These are phyloP conservation scores for Xylaria sp. DNA, from an alignment of 2,329 filamentous ascomycete species.

Conservation along the genomic window DNA sequence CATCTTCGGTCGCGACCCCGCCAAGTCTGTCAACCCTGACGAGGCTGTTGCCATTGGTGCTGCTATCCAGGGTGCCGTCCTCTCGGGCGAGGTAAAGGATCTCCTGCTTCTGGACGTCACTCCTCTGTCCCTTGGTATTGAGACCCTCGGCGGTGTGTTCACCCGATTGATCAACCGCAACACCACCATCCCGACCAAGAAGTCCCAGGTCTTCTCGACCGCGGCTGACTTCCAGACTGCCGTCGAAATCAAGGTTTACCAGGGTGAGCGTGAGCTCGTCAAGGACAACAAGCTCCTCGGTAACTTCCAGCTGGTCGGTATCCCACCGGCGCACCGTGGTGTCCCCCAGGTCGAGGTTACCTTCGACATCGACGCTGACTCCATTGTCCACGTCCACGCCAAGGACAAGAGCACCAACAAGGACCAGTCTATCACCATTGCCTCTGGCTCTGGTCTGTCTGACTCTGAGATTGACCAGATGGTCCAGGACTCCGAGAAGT, in stretches of 20 bases:
- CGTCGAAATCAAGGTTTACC: conserved; percentile 99
- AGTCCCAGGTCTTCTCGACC: conserved; percentile 97
- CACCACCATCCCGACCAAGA: conserved; percentile 99
- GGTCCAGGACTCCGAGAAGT: conserved; percentile 98
- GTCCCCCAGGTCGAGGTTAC: conserved; percentile 97
- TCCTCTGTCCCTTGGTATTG: conserved; percentile 94
- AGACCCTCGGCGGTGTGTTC: conserved; percentile 97
- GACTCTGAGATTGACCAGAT: conserved; percentile 94
- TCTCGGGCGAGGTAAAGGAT: conserved; percentile 95
- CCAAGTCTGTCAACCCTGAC: conserved; percentile 98
- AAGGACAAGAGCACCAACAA: conserved; percentile 99
- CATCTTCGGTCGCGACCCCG: conserved; percentile 94
- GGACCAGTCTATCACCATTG: conserved; percentile 99
- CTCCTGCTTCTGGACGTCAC: conserved; percentile 94
- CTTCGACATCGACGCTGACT: conserved; percentile 98
- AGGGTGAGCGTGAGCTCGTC: conserved; percentile 99
- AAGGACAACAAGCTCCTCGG: conserved; percentile 98
- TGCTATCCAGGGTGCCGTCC: conserved; percentile 94
- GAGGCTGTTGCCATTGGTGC: conserved; percentile 98
- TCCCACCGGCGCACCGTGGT: conserved; percentile 93
- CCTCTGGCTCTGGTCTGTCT: conserved; percentile 94
- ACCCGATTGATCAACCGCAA: conserved; percentile 98
- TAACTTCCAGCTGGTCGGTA: conserved; percentile 99
- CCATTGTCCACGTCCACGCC: conserved; percentile 95
- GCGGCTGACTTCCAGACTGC: conserved; percentile 98